Conservation (phyloP, 179 eudicot genomes). For the Silene vulgaris region DNA sequence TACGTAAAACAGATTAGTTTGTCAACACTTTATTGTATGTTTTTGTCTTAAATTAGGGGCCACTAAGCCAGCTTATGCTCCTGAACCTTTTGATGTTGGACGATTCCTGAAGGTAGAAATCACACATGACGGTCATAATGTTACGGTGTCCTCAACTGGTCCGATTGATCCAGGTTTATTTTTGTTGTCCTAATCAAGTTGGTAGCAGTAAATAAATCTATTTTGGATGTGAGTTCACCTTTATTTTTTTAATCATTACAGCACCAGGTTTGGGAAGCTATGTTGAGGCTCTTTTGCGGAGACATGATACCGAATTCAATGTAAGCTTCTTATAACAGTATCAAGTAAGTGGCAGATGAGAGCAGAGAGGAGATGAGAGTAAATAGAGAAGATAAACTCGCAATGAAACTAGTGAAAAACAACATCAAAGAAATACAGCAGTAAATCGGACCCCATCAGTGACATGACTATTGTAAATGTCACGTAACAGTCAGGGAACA, state of each 20-base stretch:
- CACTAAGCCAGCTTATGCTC: conserved; percentile 80
- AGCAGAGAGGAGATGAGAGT: neutral
- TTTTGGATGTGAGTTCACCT: conserved; percentile 3
- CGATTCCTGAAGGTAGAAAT: conserved; percentile 72
- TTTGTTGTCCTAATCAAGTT: neutral
- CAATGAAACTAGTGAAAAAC: neutral
- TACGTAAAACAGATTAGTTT: neutral
- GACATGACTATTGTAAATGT: no score
- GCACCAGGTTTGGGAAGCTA: conserved; percentile 92
- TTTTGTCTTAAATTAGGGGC: conserved; percentile 53
- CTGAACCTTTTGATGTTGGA: conserved; percentile 91
- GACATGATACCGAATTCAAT: conserved; percentile 72
- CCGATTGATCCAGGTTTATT: conserved; percentile 81
- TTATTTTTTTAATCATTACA: conserved; percentile 27
- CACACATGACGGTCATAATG: conserved; percentile 39
- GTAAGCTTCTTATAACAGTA: conserved; percentile 36
- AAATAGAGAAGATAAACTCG: neutral
- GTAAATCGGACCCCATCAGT: neutral
- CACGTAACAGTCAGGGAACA: neutral
- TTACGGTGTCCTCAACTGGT: conserved; percentile 58
- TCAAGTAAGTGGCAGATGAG: neutral
- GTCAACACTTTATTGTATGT: neutral
- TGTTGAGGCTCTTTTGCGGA: conserved; percentile 75
- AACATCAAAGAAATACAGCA: neutral
- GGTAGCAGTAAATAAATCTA: conserved; percentile 4